Evolutionary conservation across 2,329 filamentous ascomycete species (phyloP), one percentile per base, ranked within the genome.

Genomic region (Colletotrichum orbiculare): DNA sequence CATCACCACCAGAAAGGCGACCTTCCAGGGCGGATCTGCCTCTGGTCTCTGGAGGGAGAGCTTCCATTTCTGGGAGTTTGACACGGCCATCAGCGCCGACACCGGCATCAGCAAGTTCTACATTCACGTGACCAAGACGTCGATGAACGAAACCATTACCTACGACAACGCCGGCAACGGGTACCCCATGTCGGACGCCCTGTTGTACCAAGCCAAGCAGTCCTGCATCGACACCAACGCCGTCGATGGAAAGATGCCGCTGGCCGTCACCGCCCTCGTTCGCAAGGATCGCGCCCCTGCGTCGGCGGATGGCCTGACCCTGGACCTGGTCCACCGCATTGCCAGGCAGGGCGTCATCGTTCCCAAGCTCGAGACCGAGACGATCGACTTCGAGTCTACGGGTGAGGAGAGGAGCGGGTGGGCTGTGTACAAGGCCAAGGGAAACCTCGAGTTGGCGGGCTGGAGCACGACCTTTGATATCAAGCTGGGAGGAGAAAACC

Each of bases 41-140:
- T 35, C 42, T 2, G 71, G 71, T 2, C 49, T 72, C 7, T 67
- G 60, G 48, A 12, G 55, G 8, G 71, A 69, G 15, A 11, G 6
- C 3, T 73, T 73, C 48, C 9, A 54, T 39, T 72, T 56, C 54
- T 71, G 66, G 56, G 69, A 69, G 50, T 73, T 72, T 42, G 54
- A 56, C 42, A 63, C 67, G 6, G 47, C 50, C 7, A 45, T 73
- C 35, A 58, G 68, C 54, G 58, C 66, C 37, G 60, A 54, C 15
- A 56, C 49, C 4, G 71, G 71, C 3, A 73, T 73, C 64, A 70
- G 71, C 66, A 69, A 68, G 12, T 71, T 72, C 39, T 38, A 64
- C 37, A 66, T 73, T 10, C 56, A 68, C 52, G 45, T 72, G 33
- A 68, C 55, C 3, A 68, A 60, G 15, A 12, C 59, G 5, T 72